These are phyloP conservation scores for Alternaria atra DNA, from an alignment of 2,329 filamentous ascomycete species.

Conservation along the genomic window DNA sequence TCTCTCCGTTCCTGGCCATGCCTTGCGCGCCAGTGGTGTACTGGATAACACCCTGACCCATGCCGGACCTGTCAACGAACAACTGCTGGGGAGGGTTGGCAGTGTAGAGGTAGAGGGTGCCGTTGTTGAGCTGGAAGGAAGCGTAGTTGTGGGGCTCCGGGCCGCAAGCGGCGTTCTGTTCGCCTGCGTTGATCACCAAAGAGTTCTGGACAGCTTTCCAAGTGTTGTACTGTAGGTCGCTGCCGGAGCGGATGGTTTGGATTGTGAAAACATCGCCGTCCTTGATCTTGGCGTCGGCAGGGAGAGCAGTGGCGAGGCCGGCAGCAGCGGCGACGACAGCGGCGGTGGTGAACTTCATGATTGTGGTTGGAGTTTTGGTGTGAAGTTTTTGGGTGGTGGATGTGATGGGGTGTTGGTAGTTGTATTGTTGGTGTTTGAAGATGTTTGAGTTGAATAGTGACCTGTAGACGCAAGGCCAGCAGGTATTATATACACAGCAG, in stretches of 20 bases:
- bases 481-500: constrained; percentile 24
- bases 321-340: constrained; percentile 7
- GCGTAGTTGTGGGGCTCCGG: constrained; percentile 51
- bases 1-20: constrained; percentile 56
- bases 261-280: constrained; percentile 57
- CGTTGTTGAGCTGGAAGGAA: constrained; percentile 61
- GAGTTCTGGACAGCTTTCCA: constrained; percentile 58
- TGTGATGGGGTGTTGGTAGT: constrained; percentile 12
- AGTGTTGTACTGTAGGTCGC: constrained; percentile 57
- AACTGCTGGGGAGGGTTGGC: constrained; percentile 58
- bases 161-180: constrained; percentile 61
- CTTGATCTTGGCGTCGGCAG: constrained; percentile 29
- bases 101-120: constrained; percentile 59
- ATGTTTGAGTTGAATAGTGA: constrained; percentile 10
- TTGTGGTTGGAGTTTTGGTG: constrained; percentile 24
- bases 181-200: constrained; percentile 55
- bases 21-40: constrained; percentile 60
- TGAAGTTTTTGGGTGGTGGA: constrained; percentile 26
- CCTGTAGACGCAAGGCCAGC: constrained; percentile 1
- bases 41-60: constrained; percentile 64
- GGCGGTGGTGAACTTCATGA: constrained; percentile 17
- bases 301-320: constrained; percentile 12
- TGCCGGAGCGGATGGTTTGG: constrained; percentile 61
- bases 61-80: constrained; percentile 66
- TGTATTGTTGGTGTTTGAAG: constrained; percentile 8